Evolutionary conservation across 768 basidiomycete genomes (phyloP).

Genomic region (Pholiota microspora): DNA sequence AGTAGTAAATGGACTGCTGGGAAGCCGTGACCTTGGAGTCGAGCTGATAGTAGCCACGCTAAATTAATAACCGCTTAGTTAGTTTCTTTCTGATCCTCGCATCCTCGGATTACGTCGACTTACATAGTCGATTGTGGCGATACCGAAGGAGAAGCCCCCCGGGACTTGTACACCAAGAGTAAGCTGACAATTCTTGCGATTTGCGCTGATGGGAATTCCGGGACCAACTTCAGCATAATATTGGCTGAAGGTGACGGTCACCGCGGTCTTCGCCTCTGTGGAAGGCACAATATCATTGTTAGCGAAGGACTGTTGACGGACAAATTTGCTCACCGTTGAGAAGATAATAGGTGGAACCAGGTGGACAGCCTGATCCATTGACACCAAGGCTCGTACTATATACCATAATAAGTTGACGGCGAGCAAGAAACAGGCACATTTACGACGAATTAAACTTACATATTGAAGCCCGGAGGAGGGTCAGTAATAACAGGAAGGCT

Average conservation of each 20-base stretch:
- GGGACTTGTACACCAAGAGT: slow-evolving; percentile 22
- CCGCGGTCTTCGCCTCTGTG: slow-evolving; percentile 17
- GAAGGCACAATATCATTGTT: neutral
- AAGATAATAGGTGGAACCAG: slow-evolving; percentile 19
- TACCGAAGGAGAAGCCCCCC: slow-evolving; percentile 23
- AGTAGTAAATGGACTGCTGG: slow-evolving; percentile 26
- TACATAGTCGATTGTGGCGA: slow-evolving; percentile 24
- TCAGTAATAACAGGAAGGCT: slow-evolving; percentile 14
- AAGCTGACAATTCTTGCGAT: slow-evolving; percentile 25
- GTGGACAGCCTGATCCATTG: slow-evolving; percentile 22
- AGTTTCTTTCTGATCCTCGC: neutral
- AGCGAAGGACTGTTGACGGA: neutral
- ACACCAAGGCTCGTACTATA: slow-evolving; percentile 21
- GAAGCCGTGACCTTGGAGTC: slow-evolving; percentile 21
- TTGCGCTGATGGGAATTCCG: slow-evolving; percentile 19
- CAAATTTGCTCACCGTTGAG: slow-evolving; percentile 15
- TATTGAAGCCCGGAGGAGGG: slow-evolving; percentile 24
- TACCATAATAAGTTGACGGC: neutral
- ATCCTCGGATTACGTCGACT: neutral
- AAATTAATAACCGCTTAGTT: neutral
- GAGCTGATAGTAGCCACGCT: slow-evolving; percentile 27
- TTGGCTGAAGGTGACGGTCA: slow-evolving; percentile 23
- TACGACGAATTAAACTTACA: slow-evolving; percentile 7
- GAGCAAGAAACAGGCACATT: neutral
- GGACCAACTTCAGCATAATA: slow-evolving; percentile 24